Percentiles rank a stretch among this genome's conserved stretches.
Evolutionary conservation across 371 early-diverging fungal species (phyloP).

Genomic region (Mucor saturninus): DNA sequence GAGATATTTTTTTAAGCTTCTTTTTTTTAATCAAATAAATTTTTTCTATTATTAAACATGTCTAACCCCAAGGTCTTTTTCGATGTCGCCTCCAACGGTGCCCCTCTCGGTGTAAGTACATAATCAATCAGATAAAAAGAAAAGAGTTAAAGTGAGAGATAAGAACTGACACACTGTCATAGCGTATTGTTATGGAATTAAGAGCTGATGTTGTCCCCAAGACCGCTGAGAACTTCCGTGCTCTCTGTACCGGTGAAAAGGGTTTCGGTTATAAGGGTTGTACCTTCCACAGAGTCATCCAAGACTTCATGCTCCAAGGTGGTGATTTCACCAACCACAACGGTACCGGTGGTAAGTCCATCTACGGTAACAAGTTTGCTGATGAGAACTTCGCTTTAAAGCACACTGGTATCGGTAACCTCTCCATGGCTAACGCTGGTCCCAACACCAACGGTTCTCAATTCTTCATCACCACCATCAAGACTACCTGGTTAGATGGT

Average conservation of each 20-base stretch:
- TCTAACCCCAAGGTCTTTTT: conserved; percentile 56
- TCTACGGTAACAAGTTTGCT: conserved; percentile 93
- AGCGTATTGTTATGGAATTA: conserved; percentile 68
- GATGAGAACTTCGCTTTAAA: conserved; percentile 98
- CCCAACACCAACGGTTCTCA: conserved; percentile 97
- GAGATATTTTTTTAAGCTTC: background rate
- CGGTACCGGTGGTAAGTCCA: conserved; percentile 98
- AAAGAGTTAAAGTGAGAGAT: background rate
- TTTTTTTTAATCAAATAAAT: conserved; percentile 6
- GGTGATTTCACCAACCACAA: conserved; percentile 96
- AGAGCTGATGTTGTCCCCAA: conserved; percentile 90
- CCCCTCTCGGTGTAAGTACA: conserved; percentile 59
- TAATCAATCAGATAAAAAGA: background rate
- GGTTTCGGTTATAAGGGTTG: conserved; percentile 87
- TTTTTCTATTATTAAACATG: conserved; percentile 16
- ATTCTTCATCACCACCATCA: conserved; percentile 95
- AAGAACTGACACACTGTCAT: conserved; percentile 17
- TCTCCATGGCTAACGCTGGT: conserved; percentile 98
- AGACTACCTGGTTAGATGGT: conserved; percentile 94
- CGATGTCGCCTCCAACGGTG: conserved; percentile 58
- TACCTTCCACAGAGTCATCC: conserved; percentile 93
- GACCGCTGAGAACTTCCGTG: conserved; percentile 98
- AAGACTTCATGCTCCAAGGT: conserved; percentile 99
- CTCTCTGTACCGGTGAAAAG: conserved; percentile 78
- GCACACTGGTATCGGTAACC: conserved; percentile 87